Conservation (phyloP, 2,329 filamentous ascomycete genomes). For the Diaporthe destruens region DNA sequence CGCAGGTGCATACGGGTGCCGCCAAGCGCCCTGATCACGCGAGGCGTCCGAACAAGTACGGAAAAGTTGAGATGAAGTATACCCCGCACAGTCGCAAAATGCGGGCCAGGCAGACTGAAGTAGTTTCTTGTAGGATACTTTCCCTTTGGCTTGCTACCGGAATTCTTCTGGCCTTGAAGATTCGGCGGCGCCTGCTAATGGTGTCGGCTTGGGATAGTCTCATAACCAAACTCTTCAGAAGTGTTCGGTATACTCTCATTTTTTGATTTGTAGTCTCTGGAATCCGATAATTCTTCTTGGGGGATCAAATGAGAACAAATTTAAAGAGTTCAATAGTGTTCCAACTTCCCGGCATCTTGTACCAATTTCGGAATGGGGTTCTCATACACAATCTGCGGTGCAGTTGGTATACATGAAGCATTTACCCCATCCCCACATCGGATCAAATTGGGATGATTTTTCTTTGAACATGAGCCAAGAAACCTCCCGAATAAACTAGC, state of each 20-base stretch:
- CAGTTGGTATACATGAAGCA: not conserved
- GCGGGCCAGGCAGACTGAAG: not conserved
- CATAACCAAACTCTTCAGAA: not conserved
- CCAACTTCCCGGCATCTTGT: not conserved
- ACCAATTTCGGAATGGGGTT: not conserved
- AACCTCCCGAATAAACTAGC: not conserved
- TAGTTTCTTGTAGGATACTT: not conserved
- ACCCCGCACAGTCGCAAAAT: not conserved
- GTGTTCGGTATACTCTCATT: not conserved
- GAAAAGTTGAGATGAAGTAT: not conserved
- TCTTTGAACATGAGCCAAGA: not conserved
- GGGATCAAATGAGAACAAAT: not conserved
- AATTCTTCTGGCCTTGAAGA: not conserved
- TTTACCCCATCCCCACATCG: not conserved
- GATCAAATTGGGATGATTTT: not conserved
- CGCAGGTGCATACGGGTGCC: not conserved
- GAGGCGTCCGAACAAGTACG: not conserved
- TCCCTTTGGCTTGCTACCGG: not conserved
- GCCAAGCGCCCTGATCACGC: not conserved
- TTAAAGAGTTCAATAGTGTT: not conserved
- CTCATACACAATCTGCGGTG: not conserved
- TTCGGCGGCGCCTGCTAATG: not conserved
- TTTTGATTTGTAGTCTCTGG: not conserved
- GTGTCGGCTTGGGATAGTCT: not conserved
- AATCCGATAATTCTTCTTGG: not conserved